Evolutionary conservation across 345 rosid species (phyloP).

Genomic region (Alliaria petiolata): DNA sequence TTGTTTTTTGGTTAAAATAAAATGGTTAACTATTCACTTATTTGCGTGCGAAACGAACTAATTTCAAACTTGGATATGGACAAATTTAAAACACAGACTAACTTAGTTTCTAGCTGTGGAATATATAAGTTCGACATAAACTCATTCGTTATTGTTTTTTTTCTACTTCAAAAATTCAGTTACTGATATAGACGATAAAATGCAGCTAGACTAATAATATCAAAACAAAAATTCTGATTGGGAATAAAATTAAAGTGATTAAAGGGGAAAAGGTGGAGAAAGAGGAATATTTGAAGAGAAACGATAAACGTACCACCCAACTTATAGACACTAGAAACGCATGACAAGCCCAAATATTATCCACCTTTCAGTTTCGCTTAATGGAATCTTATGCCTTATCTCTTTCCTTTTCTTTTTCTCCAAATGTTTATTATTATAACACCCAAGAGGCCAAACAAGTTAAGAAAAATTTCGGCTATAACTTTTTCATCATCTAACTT

Average conservation of each 20-base stretch:
- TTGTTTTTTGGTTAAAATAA: too few relatives aligned
- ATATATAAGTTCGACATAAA: neutral
- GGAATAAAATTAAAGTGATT: slow-evolving; percentile 14
- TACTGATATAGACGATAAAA: neutral
- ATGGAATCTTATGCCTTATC: slow-evolving; percentile 38
- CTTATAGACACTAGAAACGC: slow-evolving; percentile 30
- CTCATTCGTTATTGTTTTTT: neutral
- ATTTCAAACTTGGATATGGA: neutral
- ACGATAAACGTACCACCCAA: slow-evolving; percentile 32
- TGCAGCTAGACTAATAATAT: neutral
- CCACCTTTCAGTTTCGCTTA: slow-evolving; percentile 31
- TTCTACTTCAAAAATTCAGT: neutral
- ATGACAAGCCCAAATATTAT: slow-evolving; percentile 26
- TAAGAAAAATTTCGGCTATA: neutral
- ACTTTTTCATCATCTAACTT: slow-evolving; percentile 16
- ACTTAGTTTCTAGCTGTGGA: neutral
- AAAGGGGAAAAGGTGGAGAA: slow-evolving; percentile 10
- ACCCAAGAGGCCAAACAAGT: slow-evolving; percentile 3
- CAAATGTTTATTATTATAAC: slow-evolving; percentile 6
- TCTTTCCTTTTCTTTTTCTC: slow-evolving; percentile 9
- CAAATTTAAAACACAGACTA: neutral
- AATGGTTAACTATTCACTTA: neutral
- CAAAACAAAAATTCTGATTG: neutral
- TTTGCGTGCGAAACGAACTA: neutral
- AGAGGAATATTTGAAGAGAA: slow-evolving; percentile 17